These are phyloP conservation scores for Septoria linicola DNA, from an alignment of 2,329 filamentous ascomycete genomes.

Conservation along the genomic window DNA sequence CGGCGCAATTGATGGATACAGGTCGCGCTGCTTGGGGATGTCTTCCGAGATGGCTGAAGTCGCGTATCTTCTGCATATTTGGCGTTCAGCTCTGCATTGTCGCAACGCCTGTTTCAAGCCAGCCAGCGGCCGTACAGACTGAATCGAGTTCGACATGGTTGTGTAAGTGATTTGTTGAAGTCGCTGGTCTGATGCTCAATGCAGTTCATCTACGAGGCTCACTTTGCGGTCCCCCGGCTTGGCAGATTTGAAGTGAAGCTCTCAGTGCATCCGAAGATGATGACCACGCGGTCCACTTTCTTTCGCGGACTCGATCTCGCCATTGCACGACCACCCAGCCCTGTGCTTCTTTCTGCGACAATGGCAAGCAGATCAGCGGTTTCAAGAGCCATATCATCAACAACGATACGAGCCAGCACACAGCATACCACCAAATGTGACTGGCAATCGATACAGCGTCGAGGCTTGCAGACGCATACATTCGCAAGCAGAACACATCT, in stretches of 20 bases:
- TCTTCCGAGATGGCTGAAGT: conserved; percentile 38
- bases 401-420: conserved; percentile 8
- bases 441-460: conserved; percentile 4
- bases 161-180: conserved; percentile 7
- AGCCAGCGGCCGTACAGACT: conserved; percentile 64
- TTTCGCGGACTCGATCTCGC: background rate
- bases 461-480: conserved; percentile 6
- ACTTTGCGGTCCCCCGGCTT: background rate
- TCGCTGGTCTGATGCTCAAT: too few relatives aligned
- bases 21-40: conserved; percentile 43
- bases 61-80: conserved; percentile 39
- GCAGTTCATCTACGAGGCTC: background rate
- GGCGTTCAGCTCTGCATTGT: conserved; percentile 48
- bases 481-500: background rate
- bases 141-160: conserved; percentile 58
- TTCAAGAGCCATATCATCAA: background rate
- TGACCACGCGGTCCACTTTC: conserved; percentile 2
- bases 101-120: conserved; percentile 67
- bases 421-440: conserved; percentile 12
- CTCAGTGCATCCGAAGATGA: background rate
- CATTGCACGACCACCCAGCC: background rate
- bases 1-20: conserved; percentile 50
- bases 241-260: background rate
- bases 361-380: conserved; percentile 13
- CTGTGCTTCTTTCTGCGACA: background rate